Percentiles rank a stretch among this genome's conserved stretches.
These are phyloP conservation scores for Salvia miltiorrhiza DNA, from an alignment of 257 asterid species.

Conservation along the genomic window DNA sequence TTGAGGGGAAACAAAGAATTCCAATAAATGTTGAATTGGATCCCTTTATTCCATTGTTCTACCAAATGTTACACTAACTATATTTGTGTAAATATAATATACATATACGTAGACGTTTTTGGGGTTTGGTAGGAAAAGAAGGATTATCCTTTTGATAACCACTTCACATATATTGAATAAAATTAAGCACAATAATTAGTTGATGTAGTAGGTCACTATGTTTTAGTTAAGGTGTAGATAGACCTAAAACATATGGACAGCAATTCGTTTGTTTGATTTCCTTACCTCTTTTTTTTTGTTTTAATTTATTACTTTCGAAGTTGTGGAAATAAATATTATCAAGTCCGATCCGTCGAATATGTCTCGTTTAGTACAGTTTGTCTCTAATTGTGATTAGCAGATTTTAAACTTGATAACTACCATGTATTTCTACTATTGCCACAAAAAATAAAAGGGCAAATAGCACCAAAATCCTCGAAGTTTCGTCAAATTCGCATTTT, in stretches of 20 bases:
- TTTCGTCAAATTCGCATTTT: too few species aligned
- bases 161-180: slow-evolving; percentile 14
- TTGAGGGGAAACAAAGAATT: not conserved
- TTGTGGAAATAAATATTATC: too few species aligned
- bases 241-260: slow-evolving; percentile 11
- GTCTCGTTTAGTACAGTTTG: too few species aligned
- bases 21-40: not conserved
- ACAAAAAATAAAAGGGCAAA: too few species aligned
- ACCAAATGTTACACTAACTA: slow-evolving; percentile 22
- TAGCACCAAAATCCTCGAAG: too few species aligned
- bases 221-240: not conserved
- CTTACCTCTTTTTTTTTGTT: too few species aligned
- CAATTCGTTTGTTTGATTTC: not conserved
- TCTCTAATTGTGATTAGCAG: too few species aligned
- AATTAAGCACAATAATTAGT: slow-evolving; percentile 6
- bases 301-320: too few species aligned
- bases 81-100: not conserved
- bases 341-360: too few species aligned
- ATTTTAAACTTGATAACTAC: too few species aligned
- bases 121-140: slow-evolving; percentile 26
- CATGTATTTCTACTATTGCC: not conserved
- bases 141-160: slow-evolving; percentile 15
- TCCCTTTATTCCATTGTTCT: not conserved
- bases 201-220: slow-evolving; percentile 17
- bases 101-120: not conserved